A percentile compares a stretch with the other conserved stretches of the same genome.
phyloP scores from a whole-genome alignment of 2,329 filamentous ascomycete genomes.

The Apiospora koreana region DNA sequence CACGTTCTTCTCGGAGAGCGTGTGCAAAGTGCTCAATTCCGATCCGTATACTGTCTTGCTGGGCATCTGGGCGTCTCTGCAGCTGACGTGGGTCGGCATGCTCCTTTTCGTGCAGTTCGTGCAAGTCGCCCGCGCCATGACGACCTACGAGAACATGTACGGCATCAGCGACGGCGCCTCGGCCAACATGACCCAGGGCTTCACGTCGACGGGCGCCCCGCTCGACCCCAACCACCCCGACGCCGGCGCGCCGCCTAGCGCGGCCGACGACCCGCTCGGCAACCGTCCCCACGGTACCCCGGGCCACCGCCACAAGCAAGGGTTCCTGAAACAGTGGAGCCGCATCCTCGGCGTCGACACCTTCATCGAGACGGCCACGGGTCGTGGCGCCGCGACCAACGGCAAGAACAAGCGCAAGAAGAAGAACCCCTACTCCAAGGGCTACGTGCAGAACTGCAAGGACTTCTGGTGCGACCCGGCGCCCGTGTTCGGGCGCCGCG shows the following conservation, averaged over 20 bases:
- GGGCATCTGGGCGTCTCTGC: constrained; percentile 76
- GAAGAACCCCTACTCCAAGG: constrained; percentile 82
- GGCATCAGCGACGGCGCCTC: constrained; percentile 66
- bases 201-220: constrained; percentile 76
- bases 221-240: constrained; percentile 67
- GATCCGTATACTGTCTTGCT: constrained; percentile 85
- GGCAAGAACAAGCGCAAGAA: constrained; percentile 51
- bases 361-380: constrained; percentile 89
- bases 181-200: constrained; percentile 62
- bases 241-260: constrained; percentile 49
- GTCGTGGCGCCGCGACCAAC: constrained; percentile 65
- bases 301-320: constrained; percentile 56
- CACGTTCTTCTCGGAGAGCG: constrained; percentile 69
- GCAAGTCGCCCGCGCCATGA: constrained; percentile 89
- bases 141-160: constrained; percentile 96
- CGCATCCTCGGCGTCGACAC: constrained; percentile 87
- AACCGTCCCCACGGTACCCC: constrained; percentile 41
- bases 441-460: constrained; percentile 83
- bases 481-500: constrained; percentile 74
- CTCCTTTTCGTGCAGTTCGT: constrained; percentile 90
- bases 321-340: constrained; percentile 78
- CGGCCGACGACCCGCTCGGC: constrained; percentile 40
- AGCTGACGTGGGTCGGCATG: constrained; percentile 97
- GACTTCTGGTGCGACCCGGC: constrained; percentile 96
- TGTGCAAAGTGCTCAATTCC: constrained; percentile 77